Percentiles rank a stretch among this genome's conserved stretches.
These are phyloP conservation scores for Malus fusca DNA, from an alignment of 306 rosid genomes.

Conservation along the genomic window DNA sequence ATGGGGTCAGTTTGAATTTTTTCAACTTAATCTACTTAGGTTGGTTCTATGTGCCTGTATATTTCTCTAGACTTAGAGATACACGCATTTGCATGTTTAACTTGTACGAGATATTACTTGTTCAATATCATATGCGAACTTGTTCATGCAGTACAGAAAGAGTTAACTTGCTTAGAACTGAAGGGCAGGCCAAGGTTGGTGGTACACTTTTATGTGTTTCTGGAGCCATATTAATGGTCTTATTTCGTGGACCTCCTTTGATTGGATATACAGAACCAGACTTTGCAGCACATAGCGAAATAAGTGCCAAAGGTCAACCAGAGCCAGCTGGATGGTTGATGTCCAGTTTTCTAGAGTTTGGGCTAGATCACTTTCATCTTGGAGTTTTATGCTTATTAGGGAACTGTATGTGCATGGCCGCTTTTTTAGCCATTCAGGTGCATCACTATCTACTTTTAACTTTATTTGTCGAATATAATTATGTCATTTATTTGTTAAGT, in stretches of 20 bases:
- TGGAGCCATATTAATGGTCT: slow-evolving; percentile 82
- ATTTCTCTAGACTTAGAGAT: not conserved
- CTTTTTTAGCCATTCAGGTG: slow-evolving; percentile 83
- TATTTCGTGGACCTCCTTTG: slow-evolving; percentile 71
- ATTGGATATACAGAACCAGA: slow-evolving; percentile 41
- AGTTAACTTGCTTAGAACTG: slow-evolving; percentile 60
- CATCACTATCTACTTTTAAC: slow-evolving; percentile 2
- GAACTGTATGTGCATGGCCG: slow-evolving; percentile 95
- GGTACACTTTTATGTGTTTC: slow-evolving; percentile 76
- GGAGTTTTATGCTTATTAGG: slow-evolving; percentile 88
- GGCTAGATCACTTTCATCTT: slow-evolving; percentile 64
- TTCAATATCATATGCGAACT: slow-evolving; percentile 22
- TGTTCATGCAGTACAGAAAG: slow-evolving; percentile 84
- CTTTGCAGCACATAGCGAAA: slow-evolving; percentile 34
- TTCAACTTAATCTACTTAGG: not conserved
- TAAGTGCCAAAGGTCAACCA: slow-evolving; percentile 76
- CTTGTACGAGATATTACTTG: slow-evolving; percentile 7
- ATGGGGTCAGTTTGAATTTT: slow-evolving; percentile 71
- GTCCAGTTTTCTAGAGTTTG: slow-evolving; percentile 44
- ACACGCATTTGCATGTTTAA: slow-evolving; percentile 2
- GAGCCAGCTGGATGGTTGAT: slow-evolving; percentile 74
- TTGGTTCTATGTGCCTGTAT: not conserved
- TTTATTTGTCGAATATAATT: not conserved
- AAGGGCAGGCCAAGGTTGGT: slow-evolving; percentile 79
- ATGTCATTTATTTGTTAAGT: not conserved